These are phyloP conservation scores for Panellus pusillus DNA, from an alignment of 768 basidiomycete species.

Conservation along the genomic window DNA sequence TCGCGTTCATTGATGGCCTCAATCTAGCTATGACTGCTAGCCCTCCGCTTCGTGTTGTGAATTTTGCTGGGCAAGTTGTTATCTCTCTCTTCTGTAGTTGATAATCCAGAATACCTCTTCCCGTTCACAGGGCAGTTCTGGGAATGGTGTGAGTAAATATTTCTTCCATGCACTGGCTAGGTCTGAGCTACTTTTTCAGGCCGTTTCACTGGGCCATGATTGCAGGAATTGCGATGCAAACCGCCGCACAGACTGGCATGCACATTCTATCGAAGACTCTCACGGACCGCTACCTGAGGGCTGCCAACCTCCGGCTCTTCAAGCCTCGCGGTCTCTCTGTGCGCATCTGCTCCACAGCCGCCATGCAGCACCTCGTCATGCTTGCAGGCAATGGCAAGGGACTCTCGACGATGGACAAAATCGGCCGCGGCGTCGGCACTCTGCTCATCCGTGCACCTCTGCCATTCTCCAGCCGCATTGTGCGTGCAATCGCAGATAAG, in stretches of 20 bases:
- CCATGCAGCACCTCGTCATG: constrained; percentile 24
- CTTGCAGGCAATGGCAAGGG: constrained; percentile 1
- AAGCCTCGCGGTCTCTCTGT: constrained; percentile 24
- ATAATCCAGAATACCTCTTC: neutral
- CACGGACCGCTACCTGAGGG: constrained; percentile 27
- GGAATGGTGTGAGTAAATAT: constrained; percentile 23
- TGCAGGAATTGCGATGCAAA: constrained; percentile 18
- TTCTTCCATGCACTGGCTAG: neutral
- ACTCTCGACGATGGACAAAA: constrained; percentile 15
- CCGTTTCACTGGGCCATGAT: constrained; percentile 28
- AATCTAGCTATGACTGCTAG: constrained; percentile 27
- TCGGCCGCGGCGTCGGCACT: constrained; percentile 21
- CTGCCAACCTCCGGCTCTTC: constrained; percentile 24
- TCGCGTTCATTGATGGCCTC: constrained; percentile 25
- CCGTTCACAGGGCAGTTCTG: constrained; percentile 8
- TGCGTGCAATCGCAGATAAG: constrained; percentile 19
- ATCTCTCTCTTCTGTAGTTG: neutral
- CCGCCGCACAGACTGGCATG: constrained; percentile 22
- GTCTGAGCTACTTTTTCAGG: neutral
- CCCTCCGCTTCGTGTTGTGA: constrained; percentile 25
- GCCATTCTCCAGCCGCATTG: constrained; percentile 19
- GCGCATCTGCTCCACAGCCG: constrained; percentile 26
- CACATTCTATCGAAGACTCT: constrained; percentile 25
- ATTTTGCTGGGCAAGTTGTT: constrained; percentile 13
- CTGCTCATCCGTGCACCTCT: constrained; percentile 15